Evolutionary conservation across 179 eudicot genomes (phyloP), one percentile per base, ranked within the genome.

Genomic region (Corrigiola litoralis): DNA sequence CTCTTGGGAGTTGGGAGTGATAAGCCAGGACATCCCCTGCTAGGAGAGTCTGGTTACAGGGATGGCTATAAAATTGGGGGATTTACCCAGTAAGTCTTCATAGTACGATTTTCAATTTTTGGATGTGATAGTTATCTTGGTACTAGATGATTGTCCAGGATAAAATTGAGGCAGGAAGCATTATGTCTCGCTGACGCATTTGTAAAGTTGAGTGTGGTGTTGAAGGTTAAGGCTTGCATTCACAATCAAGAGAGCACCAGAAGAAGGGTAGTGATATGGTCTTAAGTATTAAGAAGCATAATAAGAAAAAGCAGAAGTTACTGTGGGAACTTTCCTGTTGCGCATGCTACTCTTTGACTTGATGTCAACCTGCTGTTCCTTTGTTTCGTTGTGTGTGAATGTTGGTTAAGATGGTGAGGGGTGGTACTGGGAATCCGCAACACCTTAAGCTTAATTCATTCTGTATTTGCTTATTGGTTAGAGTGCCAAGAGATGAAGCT

Each of bases 191-290:
- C n/a, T 95, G 99, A 59, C 87, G 96, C 57, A 91, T 95, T 48
- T 95, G 99, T 75, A 81, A 81, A 64, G 79, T 95, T 69, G 96
- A 91, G 63, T 95, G 97, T 87, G 95, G 89, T 49, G 85, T 95
- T 59, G 99, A 95, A 67, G 97, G 92, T 21, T 72, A 91, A 68
- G 99, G 91, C 49, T 38, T 88, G 83, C 99, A 95, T 77, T 81
- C 95, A 27, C 99, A 95, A 66, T 83, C 99, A 31, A 81, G 86
- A 51, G 97, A 95, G 44, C 99, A 95, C 75, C 99, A 95, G 75
- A 79, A 77, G 40, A 81, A 74, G 89, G 75, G 96, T 31, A 81
- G 88, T 84, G 96, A 92, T 66, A 81, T 91, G 83, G 99, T 85
- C 63, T 73, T 74, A 51, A 79, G 76, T 71, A 91, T 95, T 70